phyloP scores from a whole-genome alignment of 2,329 filamentous ascomycete genomes.

The Emydomyces testavorans region DNA sequence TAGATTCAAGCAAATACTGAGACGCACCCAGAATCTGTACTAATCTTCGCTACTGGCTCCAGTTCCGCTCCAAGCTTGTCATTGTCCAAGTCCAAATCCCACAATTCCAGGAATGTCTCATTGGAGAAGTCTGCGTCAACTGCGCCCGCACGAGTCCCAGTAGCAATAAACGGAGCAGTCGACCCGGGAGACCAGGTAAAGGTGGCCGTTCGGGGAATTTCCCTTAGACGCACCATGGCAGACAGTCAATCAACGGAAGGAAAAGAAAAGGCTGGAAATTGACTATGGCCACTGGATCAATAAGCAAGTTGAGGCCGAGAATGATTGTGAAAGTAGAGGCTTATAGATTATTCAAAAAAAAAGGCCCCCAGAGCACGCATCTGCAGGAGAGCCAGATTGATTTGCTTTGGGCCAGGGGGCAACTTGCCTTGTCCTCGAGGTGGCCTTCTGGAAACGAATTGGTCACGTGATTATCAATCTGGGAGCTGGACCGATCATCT shows the following conservation, averaged over 20 bases:
- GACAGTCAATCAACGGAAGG: neutral
- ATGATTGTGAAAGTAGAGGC: neutral
- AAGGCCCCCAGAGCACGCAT: neutral
- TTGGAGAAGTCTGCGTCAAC: constrained; percentile 96
- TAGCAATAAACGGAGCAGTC: constrained; percentile 70
- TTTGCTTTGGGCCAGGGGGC: constrained; percentile 10
- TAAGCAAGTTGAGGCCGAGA: neutral
- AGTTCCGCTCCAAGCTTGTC: constrained; percentile 67
- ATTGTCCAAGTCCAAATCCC: constrained; percentile 80
- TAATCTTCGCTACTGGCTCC: constrained; percentile 70
- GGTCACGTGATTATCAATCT: neutral
- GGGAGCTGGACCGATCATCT: too few relatives aligned
- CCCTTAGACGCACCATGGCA: constrained; percentile 86
- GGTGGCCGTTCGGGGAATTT: constrained; percentile 90
- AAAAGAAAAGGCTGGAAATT: neutral
- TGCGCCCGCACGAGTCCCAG: constrained; percentile 86
- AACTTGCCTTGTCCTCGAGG: constrained; percentile 9
- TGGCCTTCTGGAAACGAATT: constrained; percentile 9
- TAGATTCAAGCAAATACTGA: neutral
- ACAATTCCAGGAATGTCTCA: constrained; percentile 90
- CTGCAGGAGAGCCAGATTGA: constrained; percentile 2
- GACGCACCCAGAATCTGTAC: constrained; percentile 73
- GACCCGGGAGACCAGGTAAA: constrained; percentile 91
- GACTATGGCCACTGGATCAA: neutral
- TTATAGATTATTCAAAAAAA: neutral